Conservation (phyloP, 2,329 filamentous ascomycete species). For the Lachnellula occidentalis region DNA sequence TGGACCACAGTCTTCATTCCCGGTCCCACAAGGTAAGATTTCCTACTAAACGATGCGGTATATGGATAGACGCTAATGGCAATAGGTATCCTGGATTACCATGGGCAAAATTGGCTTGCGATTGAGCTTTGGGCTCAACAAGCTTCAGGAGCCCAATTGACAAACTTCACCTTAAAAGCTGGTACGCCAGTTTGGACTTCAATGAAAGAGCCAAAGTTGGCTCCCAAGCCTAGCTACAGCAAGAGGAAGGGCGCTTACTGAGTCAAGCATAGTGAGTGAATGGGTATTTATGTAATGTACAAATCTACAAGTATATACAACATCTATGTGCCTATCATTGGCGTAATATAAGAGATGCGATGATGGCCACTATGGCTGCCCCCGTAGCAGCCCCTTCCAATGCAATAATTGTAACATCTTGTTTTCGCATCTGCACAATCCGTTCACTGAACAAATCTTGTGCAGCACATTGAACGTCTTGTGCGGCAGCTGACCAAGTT, state of each 20-base stretch:
- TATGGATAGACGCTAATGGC: constrained; percentile 43
- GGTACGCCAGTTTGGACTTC: constrained; percentile 23
- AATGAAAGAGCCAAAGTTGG: constrained; percentile 19
- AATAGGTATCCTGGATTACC: constrained; percentile 68
- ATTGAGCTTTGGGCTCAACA: constrained; percentile 60
- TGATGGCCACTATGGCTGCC: constrained; percentile 50
- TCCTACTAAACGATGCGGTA: background rate
- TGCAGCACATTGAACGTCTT: constrained; percentile 34
- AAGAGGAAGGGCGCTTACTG: constrained; percentile 27
- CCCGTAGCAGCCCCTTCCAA: constrained; percentile 63
- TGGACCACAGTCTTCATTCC: constrained; percentile 68
- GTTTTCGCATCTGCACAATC: constrained; percentile 57
- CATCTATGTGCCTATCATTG: constrained; percentile 16
- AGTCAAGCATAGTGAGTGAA: background rate
- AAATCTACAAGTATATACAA: constrained; percentile 20
- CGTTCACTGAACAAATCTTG: constrained; percentile 62
- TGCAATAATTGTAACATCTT: constrained; percentile 64
- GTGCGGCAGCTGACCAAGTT: constrained; percentile 38
- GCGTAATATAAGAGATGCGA: constrained; percentile 27
- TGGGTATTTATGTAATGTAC: constrained; percentile 18
- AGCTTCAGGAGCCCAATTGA: constrained; percentile 23
- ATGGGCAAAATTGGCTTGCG: constrained; percentile 63
- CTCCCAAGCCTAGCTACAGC: constrained; percentile 23
- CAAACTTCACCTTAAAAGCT: constrained; percentile 22
- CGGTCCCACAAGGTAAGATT: constrained; percentile 60